phyloP scores from a whole-genome alignment of 768 basidiomycete genomes.

The Omphalotus guepiniiformis region DNA sequence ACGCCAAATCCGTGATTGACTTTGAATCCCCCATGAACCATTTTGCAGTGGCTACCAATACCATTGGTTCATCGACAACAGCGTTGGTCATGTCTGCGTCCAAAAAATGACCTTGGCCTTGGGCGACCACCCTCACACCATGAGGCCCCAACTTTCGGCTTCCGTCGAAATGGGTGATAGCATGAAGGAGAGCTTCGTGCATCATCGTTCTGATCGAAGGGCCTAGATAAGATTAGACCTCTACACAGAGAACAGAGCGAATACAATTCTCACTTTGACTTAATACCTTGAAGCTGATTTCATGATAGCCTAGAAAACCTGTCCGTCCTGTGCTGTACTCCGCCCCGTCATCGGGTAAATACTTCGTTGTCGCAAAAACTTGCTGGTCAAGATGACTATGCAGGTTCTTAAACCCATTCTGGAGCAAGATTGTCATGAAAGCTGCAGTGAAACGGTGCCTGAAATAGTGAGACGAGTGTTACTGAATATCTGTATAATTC shows the following conservation, averaged over 20 bases:
- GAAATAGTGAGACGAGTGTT: not conserved
- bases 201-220: not conserved
- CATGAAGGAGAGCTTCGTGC: not conserved
- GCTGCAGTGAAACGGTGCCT: slow-evolving; percentile 6
- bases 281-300: not conserved
- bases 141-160: not conserved
- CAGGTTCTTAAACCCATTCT: not conserved
- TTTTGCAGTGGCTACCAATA: not conserved
- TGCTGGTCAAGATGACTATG: not conserved
- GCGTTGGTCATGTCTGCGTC: not conserved
- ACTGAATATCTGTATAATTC: not conserved
- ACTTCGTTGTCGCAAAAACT: not conserved
- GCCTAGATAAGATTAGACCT: not conserved
- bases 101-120: not conserved
- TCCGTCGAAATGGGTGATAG: not conserved
- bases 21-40: not conserved
- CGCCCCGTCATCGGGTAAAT: not conserved
- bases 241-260: not conserved
- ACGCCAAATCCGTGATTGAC: not conserved
- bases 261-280: not conserved
- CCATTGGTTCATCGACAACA: not conserved
- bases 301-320: not conserved
- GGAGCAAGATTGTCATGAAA: slow-evolving; percentile 1
- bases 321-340: not conserved
- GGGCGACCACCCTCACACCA: not conserved